Evolutionary conservation across 768 basidiomycete species (phyloP), one percentile per base, ranked within the genome.

Genomic region (Suillus cothurnatus): DNA sequence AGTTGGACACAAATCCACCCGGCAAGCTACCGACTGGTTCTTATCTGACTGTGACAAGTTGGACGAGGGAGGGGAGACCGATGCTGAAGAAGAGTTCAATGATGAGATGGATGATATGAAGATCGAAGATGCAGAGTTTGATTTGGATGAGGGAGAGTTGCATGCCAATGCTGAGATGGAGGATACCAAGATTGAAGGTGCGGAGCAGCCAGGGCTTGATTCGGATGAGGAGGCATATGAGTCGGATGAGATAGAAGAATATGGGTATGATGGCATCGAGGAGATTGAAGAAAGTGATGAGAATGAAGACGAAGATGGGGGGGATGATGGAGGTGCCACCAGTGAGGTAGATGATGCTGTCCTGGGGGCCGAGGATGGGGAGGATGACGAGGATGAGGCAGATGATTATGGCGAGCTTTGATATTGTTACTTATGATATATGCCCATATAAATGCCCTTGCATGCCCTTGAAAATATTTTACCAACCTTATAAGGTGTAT

Each of bases 1-100:
- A 5, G 66, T 79, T 23, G 77, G 78, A 12, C 78, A 80, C 59
- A 45, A 49, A 43, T 28, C 61, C 19, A 64, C 63, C 17, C 59
- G 41, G 43, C 38, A 65, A 28, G 59, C 43, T 43, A 50, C 38
- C 11, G 49, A 45, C 19, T 63, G 50, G 50, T 43, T 59, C 28
- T 62, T 55, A 21, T 34, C 43, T 3, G 31, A 49, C 26, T 3
- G 5, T 21, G 21, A 58, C 17, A 31, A 50, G 23, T 50, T 45
- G 26, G 60, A 65, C 34, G 3, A 52, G 57, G 32, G 61, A 38
- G 21, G 50, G 39, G 26, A 52, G 19, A 39, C 32, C n/a, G 21
- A 39, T 15, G 17, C 34, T 4, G 28, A 61, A 47, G 61, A 61
- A 9, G 17, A n/a, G 21, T 17, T 26, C 23, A 32, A 34, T 57